These are phyloP conservation scores for Malassezia dermatis DNA, from an alignment of 1,284 basidiomycete species.

Conservation along the genomic window DNA sequence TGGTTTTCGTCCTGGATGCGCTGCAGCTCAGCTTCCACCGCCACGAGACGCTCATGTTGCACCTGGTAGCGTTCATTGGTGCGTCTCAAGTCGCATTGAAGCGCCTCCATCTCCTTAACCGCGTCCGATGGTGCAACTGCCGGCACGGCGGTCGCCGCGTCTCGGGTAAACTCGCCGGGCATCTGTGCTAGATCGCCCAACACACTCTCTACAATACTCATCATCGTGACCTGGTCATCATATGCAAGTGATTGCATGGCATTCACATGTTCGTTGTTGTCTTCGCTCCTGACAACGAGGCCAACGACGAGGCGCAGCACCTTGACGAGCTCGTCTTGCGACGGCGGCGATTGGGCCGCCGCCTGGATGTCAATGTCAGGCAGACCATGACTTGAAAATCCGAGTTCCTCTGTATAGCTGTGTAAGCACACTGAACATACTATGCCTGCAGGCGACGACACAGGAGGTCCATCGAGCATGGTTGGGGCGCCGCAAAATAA, in stretches of 20 bases:
- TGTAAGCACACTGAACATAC: neutral
- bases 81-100: conserved; percentile 2
- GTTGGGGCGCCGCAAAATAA: neutral
- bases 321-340: conserved; percentile 55
- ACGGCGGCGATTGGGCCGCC: neutral
- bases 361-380: neutral
- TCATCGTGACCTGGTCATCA: conserved; percentile 68
- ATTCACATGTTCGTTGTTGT: conserved; percentile 69
- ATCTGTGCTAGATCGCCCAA: conserved; percentile 16
- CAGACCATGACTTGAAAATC: neutral
- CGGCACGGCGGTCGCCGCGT: neutral
- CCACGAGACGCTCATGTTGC: conserved; percentile 4
- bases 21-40: conserved; percentile 3
- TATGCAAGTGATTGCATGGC: conserved; percentile 70
- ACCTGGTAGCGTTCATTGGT: neutral
- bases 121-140: neutral
- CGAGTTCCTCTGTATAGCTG: conserved; percentile 5
- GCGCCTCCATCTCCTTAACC: neutral
- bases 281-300: conserved; percentile 68
- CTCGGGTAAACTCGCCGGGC: neutral
- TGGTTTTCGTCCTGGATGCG: conserved; percentile 3
- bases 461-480: neutral
- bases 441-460: neutral
- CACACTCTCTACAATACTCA: conserved; percentile 54
- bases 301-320: conserved; percentile 78